Base-by-base conservation (phyloP, 2,329 filamentous ascomycete species). In the Exophiala xenobiotica region DNA sequence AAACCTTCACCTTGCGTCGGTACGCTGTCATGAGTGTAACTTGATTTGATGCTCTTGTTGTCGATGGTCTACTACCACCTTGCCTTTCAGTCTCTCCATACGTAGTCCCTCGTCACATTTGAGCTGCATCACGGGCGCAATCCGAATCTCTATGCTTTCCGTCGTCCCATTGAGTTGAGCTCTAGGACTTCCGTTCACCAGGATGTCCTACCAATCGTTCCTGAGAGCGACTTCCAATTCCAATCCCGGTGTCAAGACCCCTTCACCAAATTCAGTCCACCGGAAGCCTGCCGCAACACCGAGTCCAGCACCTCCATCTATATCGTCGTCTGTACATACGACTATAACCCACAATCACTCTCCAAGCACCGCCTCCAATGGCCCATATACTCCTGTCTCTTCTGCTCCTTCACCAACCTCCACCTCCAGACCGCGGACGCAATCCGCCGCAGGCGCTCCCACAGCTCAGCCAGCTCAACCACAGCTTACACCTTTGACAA, bases 401-500 rank as follows among this genome's bases (percentile, higher is more conserved):
- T 50, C 56, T 18, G 39, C 45, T 1, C 46, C 16, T 45, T 39
- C 40, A 4, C 31, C 49, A 12, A 24, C 27, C 18, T 29, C 16
- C 14, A 43, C 45, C 24, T 42, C 49, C 19, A 38, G 35, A 11
- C 29, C 53, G 12, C 22, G 37, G 7, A 37, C 29, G n/a, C 51
- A 38, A 16, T 22, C 49, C 18, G 20, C 31, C 3, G 14, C 35
- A 12, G n/a, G 22, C 38, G n/a, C 27, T 2, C 18, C n/a, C 26
- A 7, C 37, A 14, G 12, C 51, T 12, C 16, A 22, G 5, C 6
- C 14, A 27, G 35, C 38, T 20, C 41, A 26, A 16, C 18, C 41
- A 19, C 47, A 42, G n/a, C 40, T 46, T 14, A 45, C 24, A 45
- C 61, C 67, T 1, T 67, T 73, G 27, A 73, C 69, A 2, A 43